Percentiles rank a stretch among this genome's conserved stretches.
Conservation (phyloP, 768 basidiomycete species). For the Cantharellus cinnabarinus region DNA sequence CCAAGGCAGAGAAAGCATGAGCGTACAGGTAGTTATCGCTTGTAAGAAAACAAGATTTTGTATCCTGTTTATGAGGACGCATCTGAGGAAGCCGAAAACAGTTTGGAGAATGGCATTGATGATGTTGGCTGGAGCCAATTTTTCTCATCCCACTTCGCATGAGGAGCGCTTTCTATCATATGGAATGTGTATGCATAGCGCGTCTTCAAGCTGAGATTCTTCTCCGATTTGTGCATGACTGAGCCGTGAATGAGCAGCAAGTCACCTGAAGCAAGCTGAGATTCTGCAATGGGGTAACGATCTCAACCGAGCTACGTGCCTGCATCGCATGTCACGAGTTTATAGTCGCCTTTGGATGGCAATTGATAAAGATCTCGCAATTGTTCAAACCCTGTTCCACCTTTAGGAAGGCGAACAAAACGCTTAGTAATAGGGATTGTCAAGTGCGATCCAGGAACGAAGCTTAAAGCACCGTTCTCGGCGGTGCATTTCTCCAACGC, state of each 20-base stretch:
- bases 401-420: constrained; percentile 54
- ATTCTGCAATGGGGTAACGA: not conserved
- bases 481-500: constrained; percentile 76
- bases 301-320: constrained; percentile 22
- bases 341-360: constrained; percentile 21
- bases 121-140: constrained; percentile 89
- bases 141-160: constrained; percentile 64
- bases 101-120: constrained; percentile 49
- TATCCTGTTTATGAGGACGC: not conserved
- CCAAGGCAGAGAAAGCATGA: not conserved
- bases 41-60: not conserved
- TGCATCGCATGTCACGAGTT: constrained; percentile 51
- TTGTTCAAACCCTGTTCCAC: constrained; percentile 72
- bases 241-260: constrained; percentile 86
- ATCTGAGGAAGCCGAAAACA: constrained; percentile 12
- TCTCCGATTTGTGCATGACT: constrained; percentile 81
- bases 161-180: constrained; percentile 63
- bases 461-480: constrained; percentile 68
- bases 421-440: constrained; percentile 55
- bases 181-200: constrained; percentile 88
- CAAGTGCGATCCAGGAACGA: constrained; percentile 79
- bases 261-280: constrained; percentile 33
- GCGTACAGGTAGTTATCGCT: not conserved
- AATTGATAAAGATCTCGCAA: constrained; percentile 21
- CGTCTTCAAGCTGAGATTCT: constrained; percentile 59